Base-by-base conservation (phyloP, 148 eudicot genomes). In the Vaccinium macrocarpon region DNA sequence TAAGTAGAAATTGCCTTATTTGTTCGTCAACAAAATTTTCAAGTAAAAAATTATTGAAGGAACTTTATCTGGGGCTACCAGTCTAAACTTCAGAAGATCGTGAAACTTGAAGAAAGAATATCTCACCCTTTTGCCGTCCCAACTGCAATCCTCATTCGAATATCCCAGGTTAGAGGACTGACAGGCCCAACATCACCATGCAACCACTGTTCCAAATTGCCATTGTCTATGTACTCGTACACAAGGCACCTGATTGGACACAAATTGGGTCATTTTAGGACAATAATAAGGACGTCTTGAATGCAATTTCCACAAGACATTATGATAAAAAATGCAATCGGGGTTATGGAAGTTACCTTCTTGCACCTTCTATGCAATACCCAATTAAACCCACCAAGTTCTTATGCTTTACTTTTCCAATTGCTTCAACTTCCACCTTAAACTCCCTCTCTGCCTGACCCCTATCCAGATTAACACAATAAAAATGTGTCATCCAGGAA, bases 361-460 rank as follows among this genome's bases (percentile, higher is more conserved):
- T 91, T 80, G 89, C 85, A 48, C 99, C 99, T 70, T 96, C 99
- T 84, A 95, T 95, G 78, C 99, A 96, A 85, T 92, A 96, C 49
- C 99, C 99, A 71, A 91, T 66, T 46, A 96, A 90, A 87, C 99
- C 93, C 76, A 95, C 99, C 75, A 96, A 89, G 89, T 96, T 93
- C 88, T 96, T 96, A 85, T 96, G 99, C 86, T 94, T 91, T 75
- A 94, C 99, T 91, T 93, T 93, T 23, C 99, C 99, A 86, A 96
- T 96, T 78, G 98, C 99, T 90, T 96, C 99, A 46, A 96, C 99
- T 90, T 96, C 99, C 85, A 96, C 99, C 91, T 92, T 93, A 83
- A 96, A 96, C 89, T 96, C 99, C 86, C 89, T 95, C 86, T 95
- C 95, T 50, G 99, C 99, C 91, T 96, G 99, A 68, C 99, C 98